Conservation (phyloP, 805 yeast species). For the Kurtzmaniella cleridarum region DNA sequence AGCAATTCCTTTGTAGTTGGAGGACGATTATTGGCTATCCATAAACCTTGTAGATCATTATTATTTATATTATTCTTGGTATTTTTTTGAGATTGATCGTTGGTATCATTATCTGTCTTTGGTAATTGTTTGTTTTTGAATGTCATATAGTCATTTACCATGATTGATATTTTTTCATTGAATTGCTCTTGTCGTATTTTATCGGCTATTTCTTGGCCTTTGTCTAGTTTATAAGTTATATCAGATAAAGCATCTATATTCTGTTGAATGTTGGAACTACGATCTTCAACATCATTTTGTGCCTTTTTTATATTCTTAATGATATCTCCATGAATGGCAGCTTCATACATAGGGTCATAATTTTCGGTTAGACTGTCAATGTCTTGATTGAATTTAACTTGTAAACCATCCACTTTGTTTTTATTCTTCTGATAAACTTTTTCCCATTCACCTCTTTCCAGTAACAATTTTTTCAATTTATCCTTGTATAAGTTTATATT, state of each 20-base stretch:
- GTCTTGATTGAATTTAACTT: constrained; percentile 7
- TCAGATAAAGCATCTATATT: constrained; percentile 35
- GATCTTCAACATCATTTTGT: constrained; percentile 8
- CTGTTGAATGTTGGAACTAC: constrained; percentile 15
- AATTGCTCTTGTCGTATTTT: constrained; percentile 13
- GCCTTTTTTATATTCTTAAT: constrained; percentile 7
- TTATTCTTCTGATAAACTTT: constrained; percentile 17
- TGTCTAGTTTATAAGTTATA: constrained; percentile 22
- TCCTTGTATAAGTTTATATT: constrained; percentile 43
- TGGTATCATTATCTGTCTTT: constrained; percentile 1
- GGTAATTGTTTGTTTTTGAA: constrained; percentile 10
- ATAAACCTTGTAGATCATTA: constrained; percentile 1
- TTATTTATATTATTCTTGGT: neutral
- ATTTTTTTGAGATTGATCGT: neutral
- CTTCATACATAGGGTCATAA: constrained; percentile 5
- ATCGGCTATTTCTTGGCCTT: constrained; percentile 18
- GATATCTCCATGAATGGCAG: constrained; percentile 12
- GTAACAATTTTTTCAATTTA: constrained; percentile 38
- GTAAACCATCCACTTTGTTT: constrained; percentile 11
- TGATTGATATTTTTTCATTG: constrained; percentile 13
- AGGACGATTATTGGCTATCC: constrained; percentile 16
- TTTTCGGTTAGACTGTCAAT: constrained; percentile 13
- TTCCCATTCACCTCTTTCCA: constrained; percentile 47
- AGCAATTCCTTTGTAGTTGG: constrained; percentile 16
- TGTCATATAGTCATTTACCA: constrained; percentile 17